These are phyloP conservation scores for Globisporangium paddicum DNA, from an alignment of 352 stramenopile species.

Conservation along the genomic window DNA sequence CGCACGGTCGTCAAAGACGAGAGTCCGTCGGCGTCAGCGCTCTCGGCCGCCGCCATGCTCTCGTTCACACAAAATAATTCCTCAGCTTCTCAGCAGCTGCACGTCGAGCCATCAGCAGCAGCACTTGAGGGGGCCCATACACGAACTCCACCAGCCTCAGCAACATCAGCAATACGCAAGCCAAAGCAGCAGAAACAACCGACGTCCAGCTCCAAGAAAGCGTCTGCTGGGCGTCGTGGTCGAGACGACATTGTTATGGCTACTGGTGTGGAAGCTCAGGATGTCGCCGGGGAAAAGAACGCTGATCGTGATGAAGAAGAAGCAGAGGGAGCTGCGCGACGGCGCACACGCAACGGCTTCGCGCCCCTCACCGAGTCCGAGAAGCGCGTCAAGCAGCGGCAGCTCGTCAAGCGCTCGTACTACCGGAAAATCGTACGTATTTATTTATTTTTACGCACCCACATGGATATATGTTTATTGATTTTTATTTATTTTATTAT, in stretches of 20 bases:
- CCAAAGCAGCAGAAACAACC: neutral
- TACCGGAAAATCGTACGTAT: conserved; percentile 67
- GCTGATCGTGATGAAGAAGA: neutral
- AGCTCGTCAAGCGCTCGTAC: conserved; percentile 68
- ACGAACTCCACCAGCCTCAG: neutral
- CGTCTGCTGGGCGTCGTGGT: neutral
- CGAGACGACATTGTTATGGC: neutral
- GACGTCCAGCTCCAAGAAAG: neutral
- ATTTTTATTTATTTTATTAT: neutral
- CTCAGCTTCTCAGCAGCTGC: too few species aligned
- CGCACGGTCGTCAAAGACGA: neutral
- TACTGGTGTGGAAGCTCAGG: neutral
- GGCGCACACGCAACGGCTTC: conserved; percentile 24
- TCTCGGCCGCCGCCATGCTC: neutral
- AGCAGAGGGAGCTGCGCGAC: neutral
- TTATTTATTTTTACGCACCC: too few species aligned
- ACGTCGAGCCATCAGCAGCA: too few species aligned
- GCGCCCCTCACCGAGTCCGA: conserved; percentile 40
- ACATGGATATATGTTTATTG: too few species aligned
- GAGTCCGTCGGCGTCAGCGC: neutral
- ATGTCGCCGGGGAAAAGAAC: too few species aligned
- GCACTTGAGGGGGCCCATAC: too few species aligned
- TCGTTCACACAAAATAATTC: neutral
- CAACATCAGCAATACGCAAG: neutral
- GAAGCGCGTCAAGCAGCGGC: conserved; percentile 63